Evolutionary conservation across 352 stramenopile species (phyloP).

Genomic region (Plasmopara viticola): DNA sequence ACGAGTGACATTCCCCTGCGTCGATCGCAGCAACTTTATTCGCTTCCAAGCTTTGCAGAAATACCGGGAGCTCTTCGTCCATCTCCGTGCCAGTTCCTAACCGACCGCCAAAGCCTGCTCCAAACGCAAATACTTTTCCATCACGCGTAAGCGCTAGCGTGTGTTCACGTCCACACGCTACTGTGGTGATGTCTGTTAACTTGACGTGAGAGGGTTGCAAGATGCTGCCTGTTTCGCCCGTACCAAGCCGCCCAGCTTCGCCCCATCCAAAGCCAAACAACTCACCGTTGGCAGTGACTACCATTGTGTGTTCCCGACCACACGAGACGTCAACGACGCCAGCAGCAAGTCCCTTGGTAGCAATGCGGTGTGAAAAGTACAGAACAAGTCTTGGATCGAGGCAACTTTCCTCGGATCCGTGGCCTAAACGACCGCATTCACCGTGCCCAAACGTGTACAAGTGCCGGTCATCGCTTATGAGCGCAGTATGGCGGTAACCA

Average conservation of each 20-base stretch:
- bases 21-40: conserved; percentile 45
- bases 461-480: conserved; percentile 55
- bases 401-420: conserved; percentile 54
- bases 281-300: conserved; percentile 50
- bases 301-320: conserved; percentile 84
- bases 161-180: conserved; percentile 80
- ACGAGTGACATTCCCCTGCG: conserved; percentile 79
- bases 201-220: conserved; percentile 53
- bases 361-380: conserved; percentile 51
- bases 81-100: conserved; percentile 59
- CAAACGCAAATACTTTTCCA: conserved; percentile 56
- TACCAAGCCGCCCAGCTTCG: conserved; percentile 75
- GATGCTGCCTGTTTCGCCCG: conserved; percentile 64
- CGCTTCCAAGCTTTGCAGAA: conserved; percentile 27
- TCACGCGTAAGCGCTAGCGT: conserved; percentile 50
- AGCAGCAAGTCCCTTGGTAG: conserved; percentile 25
- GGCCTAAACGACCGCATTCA: conserved; percentile 68
- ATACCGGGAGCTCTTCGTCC: conserved; percentile 50
- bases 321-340: conserved; percentile 56
- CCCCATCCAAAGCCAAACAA: conserved; percentile 83
- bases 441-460: conserved; percentile 80
- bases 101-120: conserved; percentile 62
- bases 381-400: conserved; percentile 35
- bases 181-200: conserved; percentile 38
- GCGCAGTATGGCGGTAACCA: conserved; percentile 69